A percentile compares a stretch with the other conserved stretches of the same genome.
Conservation (phyloP, 2,329 filamentous ascomycete species). For the Epichloe brachyelytri region DNA sequence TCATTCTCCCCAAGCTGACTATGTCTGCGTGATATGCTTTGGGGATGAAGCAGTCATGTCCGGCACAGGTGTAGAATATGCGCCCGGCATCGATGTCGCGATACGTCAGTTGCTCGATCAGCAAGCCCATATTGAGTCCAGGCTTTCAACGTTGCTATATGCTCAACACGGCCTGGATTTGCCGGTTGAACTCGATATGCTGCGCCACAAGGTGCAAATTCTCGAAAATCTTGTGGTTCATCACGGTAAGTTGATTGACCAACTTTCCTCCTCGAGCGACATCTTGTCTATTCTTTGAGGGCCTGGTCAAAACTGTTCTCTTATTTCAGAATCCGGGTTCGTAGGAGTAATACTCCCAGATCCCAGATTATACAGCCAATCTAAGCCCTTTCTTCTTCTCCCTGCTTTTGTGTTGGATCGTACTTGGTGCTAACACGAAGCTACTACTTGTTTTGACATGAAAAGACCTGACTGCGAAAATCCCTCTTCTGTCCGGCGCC, state of each 20-base stretch:
- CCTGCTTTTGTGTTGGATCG: neutral
- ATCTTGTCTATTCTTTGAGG: neutral
- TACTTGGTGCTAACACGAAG: slow-evolving; percentile 2
- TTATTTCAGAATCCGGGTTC: slow-evolving; percentile 3
- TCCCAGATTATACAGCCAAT: too few species aligned
- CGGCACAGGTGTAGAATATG: slow-evolving; percentile 4
- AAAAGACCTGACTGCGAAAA: slow-evolving; percentile 16
- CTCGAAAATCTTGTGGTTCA: slow-evolving; percentile 35
- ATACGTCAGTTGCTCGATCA: slow-evolving; percentile 33
- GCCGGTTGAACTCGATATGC: slow-evolving; percentile 38
- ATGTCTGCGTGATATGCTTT: slow-evolving; percentile 3
- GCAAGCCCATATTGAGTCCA: slow-evolving; percentile 39
- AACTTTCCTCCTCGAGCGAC: neutral
- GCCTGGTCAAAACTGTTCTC: neutral
- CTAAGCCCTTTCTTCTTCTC: too few species aligned
- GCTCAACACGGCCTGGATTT: slow-evolving; percentile 34
- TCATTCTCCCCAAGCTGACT: neutral
- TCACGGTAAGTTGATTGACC: slow-evolving; percentile 29
- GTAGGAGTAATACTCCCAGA: too few species aligned
- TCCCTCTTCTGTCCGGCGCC: slow-evolving; percentile 37
- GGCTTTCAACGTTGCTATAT: slow-evolving; percentile 34
- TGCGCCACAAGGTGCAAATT: slow-evolving; percentile 40
- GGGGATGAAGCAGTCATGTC: slow-evolving; percentile 6
- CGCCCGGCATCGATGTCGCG: slow-evolving; percentile 16
- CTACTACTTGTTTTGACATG: neutral